Evolutionary conservation across 768 basidiomycete species (phyloP), one percentile per base, ranked within the genome.

Genomic region (Lyophyllum semitale): DNA sequence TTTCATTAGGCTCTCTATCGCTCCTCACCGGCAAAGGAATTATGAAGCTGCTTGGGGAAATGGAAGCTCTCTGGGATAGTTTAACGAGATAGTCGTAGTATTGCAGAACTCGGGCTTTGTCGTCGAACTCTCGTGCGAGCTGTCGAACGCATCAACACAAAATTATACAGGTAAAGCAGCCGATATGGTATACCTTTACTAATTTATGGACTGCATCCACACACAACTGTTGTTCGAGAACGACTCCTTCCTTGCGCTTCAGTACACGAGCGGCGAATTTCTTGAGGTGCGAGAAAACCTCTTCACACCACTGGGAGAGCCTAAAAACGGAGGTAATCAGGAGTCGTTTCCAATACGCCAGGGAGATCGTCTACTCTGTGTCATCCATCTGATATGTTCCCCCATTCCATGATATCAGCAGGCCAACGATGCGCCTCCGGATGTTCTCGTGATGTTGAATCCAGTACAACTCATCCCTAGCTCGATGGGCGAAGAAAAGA

Each of bases 71-170:
- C 40, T 56, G 51, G 35, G 57, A 61, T 3, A 59, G 38, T 15
- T 48, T 45, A 8, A 61, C 53, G 15, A 59, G 11, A 26, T 59
- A 59, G 3, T 53, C 54, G 20, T 53, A 55, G 42, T 61, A 61
- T 6, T n/a, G 7, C 13, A 51, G 38, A 18, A 55, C 23, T 2
- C 17, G 37, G 32, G 20, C 33, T 37, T 59, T 58, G 25, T 55
- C 26, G 49, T 58, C 57, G 17, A 47, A 48, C 12, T 6, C 15
- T 26, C 53, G 43, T 22, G 57, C 58, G 13, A 57, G 37, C 58
- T 59, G 40, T 41, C 22, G 32, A n/a, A 35, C 8, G 18, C 8
- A 15, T 54, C 25, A 26, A 33, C 18, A 20, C 23, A 4, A 37
- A 41, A 30, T 12, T 4, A 0, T 20, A 5, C 8, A 7, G 40